Conservation (phyloP, 345 rosid species). For the Heritiera fomes region DNA sequence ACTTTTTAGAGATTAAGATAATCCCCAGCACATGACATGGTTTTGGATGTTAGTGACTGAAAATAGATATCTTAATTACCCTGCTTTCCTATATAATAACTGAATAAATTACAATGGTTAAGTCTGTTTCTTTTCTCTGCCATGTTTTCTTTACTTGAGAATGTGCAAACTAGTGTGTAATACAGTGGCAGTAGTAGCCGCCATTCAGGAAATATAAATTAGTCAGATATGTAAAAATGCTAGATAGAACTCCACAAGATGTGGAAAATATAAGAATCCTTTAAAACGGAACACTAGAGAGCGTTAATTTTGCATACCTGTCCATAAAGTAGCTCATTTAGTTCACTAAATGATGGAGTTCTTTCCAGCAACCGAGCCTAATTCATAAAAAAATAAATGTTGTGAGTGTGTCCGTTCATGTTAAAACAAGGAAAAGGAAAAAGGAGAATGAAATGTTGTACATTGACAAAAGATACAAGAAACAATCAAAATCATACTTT, state of each 20-base stretch:
- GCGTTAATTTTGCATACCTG: slow-evolving; percentile 56
- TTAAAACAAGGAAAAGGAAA: slow-evolving; percentile 6
- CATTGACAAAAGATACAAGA: slow-evolving; percentile 13
- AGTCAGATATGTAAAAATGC: background rate
- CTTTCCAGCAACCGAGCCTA: slow-evolving; percentile 86
- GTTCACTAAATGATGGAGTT: slow-evolving; percentile 91
- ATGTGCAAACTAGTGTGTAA: background rate
- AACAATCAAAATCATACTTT: slow-evolving; percentile 12
- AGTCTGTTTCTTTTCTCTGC: background rate
- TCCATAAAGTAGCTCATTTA: slow-evolving; percentile 90
- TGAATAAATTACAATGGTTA: background rate
- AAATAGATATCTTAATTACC: background rate
- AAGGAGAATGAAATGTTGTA: background rate
- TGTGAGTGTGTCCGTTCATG: background rate
- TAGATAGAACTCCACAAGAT: background rate
- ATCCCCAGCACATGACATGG: background rate
- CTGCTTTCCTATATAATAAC: background rate
- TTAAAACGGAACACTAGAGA: background rate
- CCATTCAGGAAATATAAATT: background rate
- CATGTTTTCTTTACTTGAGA: background rate
- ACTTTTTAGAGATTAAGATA: background rate
- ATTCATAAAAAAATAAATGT: slow-evolving; percentile 22
- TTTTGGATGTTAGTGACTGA: background rate
- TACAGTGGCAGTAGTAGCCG: background rate
- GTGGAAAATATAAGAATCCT: background rate